These are phyloP conservation scores for Blastomyces gilchristii DNA, from an alignment of 2,329 filamentous ascomycete genomes.

Conservation along the genomic window DNA sequence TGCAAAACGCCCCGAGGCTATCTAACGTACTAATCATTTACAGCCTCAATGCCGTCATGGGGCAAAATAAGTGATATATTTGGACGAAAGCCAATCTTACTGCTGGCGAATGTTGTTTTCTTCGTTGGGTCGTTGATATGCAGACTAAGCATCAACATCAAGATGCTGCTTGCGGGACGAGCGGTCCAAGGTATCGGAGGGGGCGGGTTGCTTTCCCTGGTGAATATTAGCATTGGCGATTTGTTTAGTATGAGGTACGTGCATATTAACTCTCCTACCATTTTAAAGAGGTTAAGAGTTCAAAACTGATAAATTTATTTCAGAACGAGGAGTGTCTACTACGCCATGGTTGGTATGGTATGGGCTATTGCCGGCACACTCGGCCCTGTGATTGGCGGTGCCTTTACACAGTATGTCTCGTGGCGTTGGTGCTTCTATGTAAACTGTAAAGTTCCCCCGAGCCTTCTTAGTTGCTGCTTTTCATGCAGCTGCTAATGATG, in stretches of 20 bases:
- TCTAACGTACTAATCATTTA: background rate
- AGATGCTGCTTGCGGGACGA: slow-evolving; percentile 53
- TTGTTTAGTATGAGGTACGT: slow-evolving; percentile 48
- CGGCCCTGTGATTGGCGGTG: slow-evolving; percentile 52
- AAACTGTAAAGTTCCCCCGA: slow-evolving; percentile 35
- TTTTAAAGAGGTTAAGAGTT: no score
- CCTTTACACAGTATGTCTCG: slow-evolving; percentile 48
- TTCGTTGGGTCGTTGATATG: slow-evolving; percentile 53
- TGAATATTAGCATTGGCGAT: slow-evolving; percentile 55
- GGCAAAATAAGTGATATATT: slow-evolving; percentile 58
- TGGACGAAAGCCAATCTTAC: slow-evolving; percentile 53
- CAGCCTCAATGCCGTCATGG: slow-evolving; percentile 40
- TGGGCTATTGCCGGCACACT: slow-evolving; percentile 52
- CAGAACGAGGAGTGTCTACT: slow-evolving; percentile 48
- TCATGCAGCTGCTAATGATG: slow-evolving; percentile 4
- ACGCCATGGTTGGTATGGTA: slow-evolving; percentile 50
- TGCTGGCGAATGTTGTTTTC: slow-evolving; percentile 52
- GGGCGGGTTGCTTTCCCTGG: slow-evolving; percentile 53
- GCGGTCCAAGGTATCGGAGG: slow-evolving; percentile 55
- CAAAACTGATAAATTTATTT: background rate
- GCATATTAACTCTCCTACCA: background rate
- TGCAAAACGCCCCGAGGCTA: background rate
- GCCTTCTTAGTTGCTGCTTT: slow-evolving; percentile 22
- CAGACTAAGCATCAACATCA: slow-evolving; percentile 47
- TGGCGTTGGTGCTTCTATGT: slow-evolving; percentile 55